Evolutionary conservation across 2,329 filamentous ascomycete genomes (phyloP), one percentile per base, ranked within the genome.

Genomic region (Pleurostoma richardsiae): DNA sequence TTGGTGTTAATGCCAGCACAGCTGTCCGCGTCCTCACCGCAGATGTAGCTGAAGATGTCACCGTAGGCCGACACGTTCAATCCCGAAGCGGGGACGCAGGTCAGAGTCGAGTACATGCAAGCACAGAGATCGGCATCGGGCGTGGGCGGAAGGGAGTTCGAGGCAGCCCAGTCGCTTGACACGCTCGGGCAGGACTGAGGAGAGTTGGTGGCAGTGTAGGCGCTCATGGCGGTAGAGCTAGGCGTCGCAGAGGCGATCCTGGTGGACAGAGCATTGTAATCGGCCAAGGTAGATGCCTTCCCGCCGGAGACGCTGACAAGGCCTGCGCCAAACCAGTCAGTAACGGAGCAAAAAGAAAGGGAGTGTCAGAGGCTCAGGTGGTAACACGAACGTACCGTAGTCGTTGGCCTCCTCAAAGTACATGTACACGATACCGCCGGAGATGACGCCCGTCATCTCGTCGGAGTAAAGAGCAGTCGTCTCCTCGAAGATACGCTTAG

Each of bases 381-480:
- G 27, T 4, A 3, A 26, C n/a, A n/a, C 1, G 3, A 6, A 7
- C 6, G 10, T 39, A 52, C 50, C 50, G 19, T 52, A 52, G 65
- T 96, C 74, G 74, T 97, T 97, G 44, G 61, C 72, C 68, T 96
- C 91, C 74, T 96, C 79, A 74, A 90, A 92, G 76, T 94, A 99
- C 90, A 96, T 95, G 80, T 97, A 99, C 65, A 97, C 90, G 56
- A 99, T 96, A 70, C 92, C 94, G 58, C 94, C 94, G 47, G 88
- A 95, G 82, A 94, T 94, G 61, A 96, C 89, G 7, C 70, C 68
- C 29, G 83, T 87, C 94, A 99, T 99, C 50, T 90, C 64, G 49
- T 76, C 64, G 45, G 85, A 83, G 71, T 88, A 99, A 7, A 99
- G 82, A 45, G 87, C 85, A 40, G 71, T 75, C 40, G 95, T 91